Percentiles rank a stretch among this genome's conserved stretches.
phyloP scores from a whole-genome alignment of 2,329 filamentous ascomycete genomes.

The Aspergillus versicolor region DNA sequence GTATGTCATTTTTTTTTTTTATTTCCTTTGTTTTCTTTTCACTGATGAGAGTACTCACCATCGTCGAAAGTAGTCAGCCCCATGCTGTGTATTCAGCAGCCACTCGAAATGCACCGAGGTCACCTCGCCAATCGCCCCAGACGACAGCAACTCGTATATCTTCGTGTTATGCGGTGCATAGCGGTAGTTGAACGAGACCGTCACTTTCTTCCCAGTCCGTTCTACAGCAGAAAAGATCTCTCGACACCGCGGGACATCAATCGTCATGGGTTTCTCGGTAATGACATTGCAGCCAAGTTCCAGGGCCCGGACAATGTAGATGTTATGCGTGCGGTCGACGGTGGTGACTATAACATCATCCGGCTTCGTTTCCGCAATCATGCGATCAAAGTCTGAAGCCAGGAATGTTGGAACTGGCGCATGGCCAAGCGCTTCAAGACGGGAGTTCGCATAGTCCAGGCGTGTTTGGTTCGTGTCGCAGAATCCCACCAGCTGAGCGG shows the following conservation, averaged over 20 bases:
- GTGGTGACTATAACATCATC: slow-evolving; percentile 64
- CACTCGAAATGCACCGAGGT: slow-evolving; percentile 63
- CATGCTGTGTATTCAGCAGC: slow-evolving; percentile 62
- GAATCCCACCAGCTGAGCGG: slow-evolving; percentile 54
- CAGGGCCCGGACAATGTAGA: slow-evolving; percentile 60
- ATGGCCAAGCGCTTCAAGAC: slow-evolving; percentile 42
- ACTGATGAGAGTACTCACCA: slow-evolving; percentile 30
- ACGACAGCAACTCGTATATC: slow-evolving; percentile 54
- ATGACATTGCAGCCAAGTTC: slow-evolving; percentile 61
- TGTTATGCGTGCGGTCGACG: slow-evolving; percentile 62
- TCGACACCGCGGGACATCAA: slow-evolving; percentile 56
- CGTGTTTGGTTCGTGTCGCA: slow-evolving; percentile 63
- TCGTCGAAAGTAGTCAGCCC: slow-evolving; percentile 63
- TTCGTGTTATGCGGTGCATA: slow-evolving; percentile 66
- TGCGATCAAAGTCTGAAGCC: slow-evolving; percentile 56
- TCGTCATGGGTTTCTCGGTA: slow-evolving; percentile 67
- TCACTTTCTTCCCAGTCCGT: slow-evolving; percentile 49
- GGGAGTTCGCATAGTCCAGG: slow-evolving; percentile 55
- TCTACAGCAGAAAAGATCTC: slow-evolving; percentile 57
- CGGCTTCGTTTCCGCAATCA: slow-evolving; percentile 56
- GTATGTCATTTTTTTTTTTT: no score
- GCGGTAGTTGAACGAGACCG: slow-evolving; percentile 65
- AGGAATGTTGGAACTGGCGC: slow-evolving; percentile 54
- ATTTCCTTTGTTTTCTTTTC: no score
- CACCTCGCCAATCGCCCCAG: slow-evolving; percentile 57